These are phyloP conservation scores for Barbarea vulgaris DNA, from an alignment of 345 rosid species.

Conservation along the genomic window DNA sequence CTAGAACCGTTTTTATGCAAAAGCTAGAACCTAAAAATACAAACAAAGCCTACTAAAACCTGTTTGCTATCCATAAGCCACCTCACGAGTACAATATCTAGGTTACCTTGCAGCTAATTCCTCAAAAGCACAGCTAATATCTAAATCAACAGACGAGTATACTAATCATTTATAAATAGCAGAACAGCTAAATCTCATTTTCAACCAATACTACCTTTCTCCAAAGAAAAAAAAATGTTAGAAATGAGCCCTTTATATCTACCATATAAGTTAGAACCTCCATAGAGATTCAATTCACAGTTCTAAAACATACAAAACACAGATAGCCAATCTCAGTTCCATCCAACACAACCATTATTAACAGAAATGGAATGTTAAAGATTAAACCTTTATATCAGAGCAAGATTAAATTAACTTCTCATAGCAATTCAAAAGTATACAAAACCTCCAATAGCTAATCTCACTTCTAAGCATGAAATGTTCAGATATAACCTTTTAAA, in stretches of 20 bases:
- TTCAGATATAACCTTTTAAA: not conserved
- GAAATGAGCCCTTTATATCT: not conserved
- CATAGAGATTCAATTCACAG: not conserved
- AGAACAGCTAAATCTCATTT: constrained; percentile 10
- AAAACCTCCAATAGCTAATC: constrained; percentile 8
- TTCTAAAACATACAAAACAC: not conserved
- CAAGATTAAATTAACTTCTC: not conserved
- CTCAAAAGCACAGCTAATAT: not conserved
- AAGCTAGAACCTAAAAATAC: not conserved
- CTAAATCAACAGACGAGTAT: not conserved
- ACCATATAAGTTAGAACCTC: not conserved
- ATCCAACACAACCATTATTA: not conserved
- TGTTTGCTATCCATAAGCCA: constrained; percentile 6
- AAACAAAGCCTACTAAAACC: constrained; percentile 14
- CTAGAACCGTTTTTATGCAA: not conserved
- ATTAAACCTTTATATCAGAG: not conserved
- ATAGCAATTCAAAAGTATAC: not conserved
- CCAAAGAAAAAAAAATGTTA: constrained; percentile 2
- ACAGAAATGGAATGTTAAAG: not conserved
- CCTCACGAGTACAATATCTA: not conserved
- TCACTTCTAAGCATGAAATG: constrained; percentile 10
- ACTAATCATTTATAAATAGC: not conserved
- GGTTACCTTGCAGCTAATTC: not conserved
- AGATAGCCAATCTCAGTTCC: not conserved
- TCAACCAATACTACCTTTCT: not conserved